Evolutionary conservation across 1,139 yeast genomes (phyloP).

Genomic region (Lodderomyces theae): DNA sequence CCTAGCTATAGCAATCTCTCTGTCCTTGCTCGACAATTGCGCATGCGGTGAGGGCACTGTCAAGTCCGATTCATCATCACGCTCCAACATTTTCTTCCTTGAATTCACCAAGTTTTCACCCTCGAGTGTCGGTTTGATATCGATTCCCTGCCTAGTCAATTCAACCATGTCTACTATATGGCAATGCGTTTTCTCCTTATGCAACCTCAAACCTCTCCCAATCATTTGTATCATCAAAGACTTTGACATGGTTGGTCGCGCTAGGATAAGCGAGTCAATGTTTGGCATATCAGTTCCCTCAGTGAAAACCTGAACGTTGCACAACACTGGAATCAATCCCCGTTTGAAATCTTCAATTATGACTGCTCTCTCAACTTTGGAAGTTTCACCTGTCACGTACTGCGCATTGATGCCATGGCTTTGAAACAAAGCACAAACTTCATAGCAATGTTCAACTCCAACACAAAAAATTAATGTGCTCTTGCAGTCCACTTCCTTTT

Average conservation of each 20-base stretch:
- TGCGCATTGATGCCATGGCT: constrained; percentile 66
- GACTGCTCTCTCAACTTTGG: constrained; percentile 46
- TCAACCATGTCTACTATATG: constrained; percentile 78
- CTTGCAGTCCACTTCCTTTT: constrained; percentile 36
- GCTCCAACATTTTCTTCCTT: constrained; percentile 19
- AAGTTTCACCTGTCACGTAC: constrained; percentile 69
- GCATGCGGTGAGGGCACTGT: constrained; percentile 5
- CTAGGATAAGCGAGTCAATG: constrained; percentile 75
- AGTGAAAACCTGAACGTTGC: constrained; percentile 88
- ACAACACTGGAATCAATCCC: constrained; percentile 66
- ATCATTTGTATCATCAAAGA: constrained; percentile 81
- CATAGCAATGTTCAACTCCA: constrained; percentile 62
- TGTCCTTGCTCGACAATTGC: constrained; percentile 9
- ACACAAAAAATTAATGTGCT: constrained; percentile 80
- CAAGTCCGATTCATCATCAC: constrained; percentile 13
- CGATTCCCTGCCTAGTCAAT: constrained; percentile 55
- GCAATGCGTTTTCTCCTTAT: constrained; percentile 61
- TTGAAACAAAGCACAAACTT: constrained; percentile 54
- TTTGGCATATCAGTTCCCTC: constrained; percentile 96
- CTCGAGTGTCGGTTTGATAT: constrained; percentile 58
- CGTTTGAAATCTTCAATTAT: constrained; percentile 57
- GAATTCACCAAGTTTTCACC: constrained; percentile 33
- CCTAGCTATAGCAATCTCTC: constrained; percentile 3
- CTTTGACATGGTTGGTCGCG: constrained; percentile 78
- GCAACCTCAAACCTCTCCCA: constrained; percentile 79